Evolutionary conservation across 139 green algal genomes (phyloP).

Genomic region (Chlorella sorokiniana): DNA sequence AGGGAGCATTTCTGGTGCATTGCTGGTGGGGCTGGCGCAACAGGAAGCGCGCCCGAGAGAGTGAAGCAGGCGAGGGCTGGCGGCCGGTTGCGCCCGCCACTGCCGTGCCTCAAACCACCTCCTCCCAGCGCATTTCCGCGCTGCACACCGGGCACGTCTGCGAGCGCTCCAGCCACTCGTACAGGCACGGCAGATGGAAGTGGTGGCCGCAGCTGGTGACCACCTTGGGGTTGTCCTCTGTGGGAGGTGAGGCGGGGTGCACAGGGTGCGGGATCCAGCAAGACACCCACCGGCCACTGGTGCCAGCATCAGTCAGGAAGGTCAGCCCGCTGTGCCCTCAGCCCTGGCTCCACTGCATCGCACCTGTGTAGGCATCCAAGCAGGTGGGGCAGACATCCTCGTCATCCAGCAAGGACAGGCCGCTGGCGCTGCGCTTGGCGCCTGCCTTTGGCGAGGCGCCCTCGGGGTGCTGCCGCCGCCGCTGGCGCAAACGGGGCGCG

Average conservation of each 20-base stretch:
- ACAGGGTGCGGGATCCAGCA: neutral
- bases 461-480: neutral
- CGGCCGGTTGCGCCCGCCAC: neutral
- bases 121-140: neutral
- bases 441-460: constrained; percentile 12
- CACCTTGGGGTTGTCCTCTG: constrained; percentile 86
- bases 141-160: constrained; percentile 77
- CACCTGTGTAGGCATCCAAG: constrained; percentile 42
- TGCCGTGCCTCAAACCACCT: neutral
- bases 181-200: constrained; percentile 94
- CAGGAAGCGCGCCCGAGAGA: too few relatives aligned
- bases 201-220: constrained; percentile 83
- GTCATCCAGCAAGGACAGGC: constrained; percentile 34
- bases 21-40: too few relatives aligned
- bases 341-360: neutral
- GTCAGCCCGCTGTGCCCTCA: too few relatives aligned
- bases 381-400: constrained; percentile 52
- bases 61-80: too few relatives aligned
- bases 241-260: neutral
- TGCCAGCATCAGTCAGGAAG: too few relatives aligned
- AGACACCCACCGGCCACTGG: neutral
- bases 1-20: too few relatives aligned
- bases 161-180: constrained; percentile 87
- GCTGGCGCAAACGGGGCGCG: neutral
- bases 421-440: constrained; percentile 9